Percentiles rank a stretch among this genome's conserved stretches.
These are phyloP conservation scores for Chlorella vulgaris DNA, from an alignment of 139 green algal genomes.

Conservation along the genomic window DNA sequence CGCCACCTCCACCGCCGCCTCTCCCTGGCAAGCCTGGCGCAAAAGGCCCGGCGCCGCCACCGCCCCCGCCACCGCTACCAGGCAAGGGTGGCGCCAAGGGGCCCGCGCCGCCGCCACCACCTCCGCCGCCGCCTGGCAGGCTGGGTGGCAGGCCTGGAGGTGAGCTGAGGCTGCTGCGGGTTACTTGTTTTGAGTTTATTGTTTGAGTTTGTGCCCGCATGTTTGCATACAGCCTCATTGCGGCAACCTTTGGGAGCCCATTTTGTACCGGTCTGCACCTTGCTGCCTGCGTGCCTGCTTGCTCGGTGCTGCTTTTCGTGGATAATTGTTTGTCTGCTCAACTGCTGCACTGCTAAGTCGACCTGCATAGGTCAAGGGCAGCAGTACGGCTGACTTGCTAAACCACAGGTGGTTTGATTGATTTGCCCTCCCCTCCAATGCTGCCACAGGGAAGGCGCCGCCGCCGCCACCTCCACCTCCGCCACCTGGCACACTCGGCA, in stretches of 20 bases:
- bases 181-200: no score
- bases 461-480: conserved; percentile 22
- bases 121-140: neutral
- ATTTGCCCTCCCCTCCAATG: no score
- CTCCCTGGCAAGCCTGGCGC: conserved; percentile 15
- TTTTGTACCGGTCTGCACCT: neutral
- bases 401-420: no score
- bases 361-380: no score
- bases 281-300: no score
- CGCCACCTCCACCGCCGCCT: conserved; percentile 28
- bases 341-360: no score
- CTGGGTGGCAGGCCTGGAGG: neutral
- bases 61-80: conserved; percentile 52
- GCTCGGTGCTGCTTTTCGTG: neutral
- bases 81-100: neutral
- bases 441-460: no score
- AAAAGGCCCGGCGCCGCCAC: conserved; percentile 44
- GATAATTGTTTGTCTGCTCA: no score
- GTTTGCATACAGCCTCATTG: neutral
- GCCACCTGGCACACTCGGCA: conserved; percentile 23
- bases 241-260: neutral
- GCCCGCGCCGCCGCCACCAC: neutral
- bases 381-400: no score
- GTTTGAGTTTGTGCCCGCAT: no score
- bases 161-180: neutral